Percentiles rank a stretch among this genome's conserved stretches.
Evolutionary conservation across 2,329 filamentous ascomycete species (phyloP).

Genomic region (Dryadomyces sulphureus): DNA sequence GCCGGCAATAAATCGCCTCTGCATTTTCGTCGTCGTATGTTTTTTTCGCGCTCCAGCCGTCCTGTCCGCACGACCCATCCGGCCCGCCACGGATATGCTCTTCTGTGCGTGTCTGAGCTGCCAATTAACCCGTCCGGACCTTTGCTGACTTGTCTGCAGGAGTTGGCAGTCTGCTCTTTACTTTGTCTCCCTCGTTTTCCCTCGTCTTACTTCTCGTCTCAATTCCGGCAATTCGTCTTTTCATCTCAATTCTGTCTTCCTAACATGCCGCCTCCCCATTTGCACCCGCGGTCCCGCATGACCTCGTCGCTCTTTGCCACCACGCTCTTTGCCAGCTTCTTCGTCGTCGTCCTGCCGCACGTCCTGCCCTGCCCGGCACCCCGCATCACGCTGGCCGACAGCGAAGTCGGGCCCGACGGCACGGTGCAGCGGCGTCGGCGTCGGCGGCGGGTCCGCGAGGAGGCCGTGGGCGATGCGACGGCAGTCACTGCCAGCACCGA

Average conservation of each 20-base stretch:
- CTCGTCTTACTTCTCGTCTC: neutral
- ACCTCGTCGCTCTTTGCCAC: conserved; percentile 90
- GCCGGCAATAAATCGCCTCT: neutral
- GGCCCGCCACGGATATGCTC: neutral
- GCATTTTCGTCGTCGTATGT: neutral
- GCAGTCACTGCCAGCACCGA: conserved; percentile 16
- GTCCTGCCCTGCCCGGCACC: conserved; percentile 82
- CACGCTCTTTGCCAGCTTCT: conserved; percentile 78
- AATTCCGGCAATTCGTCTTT: no score
- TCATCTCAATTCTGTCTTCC: conserved; percentile 13
- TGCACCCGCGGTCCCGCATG: conserved; percentile 85
- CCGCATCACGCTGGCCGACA: conserved; percentile 60
- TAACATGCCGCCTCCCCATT: conserved; percentile 66
- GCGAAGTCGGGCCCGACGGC: conserved; percentile 31
- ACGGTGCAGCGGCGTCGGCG: conserved; percentile 22
- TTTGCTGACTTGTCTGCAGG: neutral
- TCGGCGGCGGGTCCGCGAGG: conserved; percentile 12
- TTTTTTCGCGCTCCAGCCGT: neutral
- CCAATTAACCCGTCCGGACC: neutral
- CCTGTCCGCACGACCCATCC: neutral
- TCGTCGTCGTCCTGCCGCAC: conserved; percentile 85
- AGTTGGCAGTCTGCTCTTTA: neutral
- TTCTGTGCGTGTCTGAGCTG: neutral
- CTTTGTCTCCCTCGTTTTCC: neutral
- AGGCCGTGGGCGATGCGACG: neutral